phyloP scores from a whole-genome alignment of 129 eudicot genomes.

The Silybum marianum region DNA sequence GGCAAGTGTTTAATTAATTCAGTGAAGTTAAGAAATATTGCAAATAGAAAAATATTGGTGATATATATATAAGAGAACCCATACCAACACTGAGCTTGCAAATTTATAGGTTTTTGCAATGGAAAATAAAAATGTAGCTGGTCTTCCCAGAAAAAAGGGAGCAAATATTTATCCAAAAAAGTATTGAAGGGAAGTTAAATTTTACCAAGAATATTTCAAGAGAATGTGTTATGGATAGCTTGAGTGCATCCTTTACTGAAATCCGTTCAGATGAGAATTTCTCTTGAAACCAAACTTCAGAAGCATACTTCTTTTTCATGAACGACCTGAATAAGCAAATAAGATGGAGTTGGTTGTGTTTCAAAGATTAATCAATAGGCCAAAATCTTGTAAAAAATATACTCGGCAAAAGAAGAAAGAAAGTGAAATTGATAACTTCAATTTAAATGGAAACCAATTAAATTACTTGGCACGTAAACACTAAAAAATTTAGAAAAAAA shows the following conservation, averaged over 20 bases:
- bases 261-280: constrained; percentile 47
- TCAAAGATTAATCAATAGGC: neutral
- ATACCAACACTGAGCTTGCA: constrained; percentile 10
- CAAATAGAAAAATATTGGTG: neutral
- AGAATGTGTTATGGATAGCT: constrained; percentile 52
- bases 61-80: constrained; percentile 7
- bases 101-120: constrained; percentile 20
- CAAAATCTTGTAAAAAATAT: neutral
- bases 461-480: neutral
- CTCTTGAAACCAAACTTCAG: constrained; percentile 72
- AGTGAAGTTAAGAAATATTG: neutral
- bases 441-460: neutral
- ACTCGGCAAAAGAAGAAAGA: neutral
- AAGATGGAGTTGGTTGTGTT: constrained; percentile 4
- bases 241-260: constrained; percentile 69
- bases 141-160: neutral
- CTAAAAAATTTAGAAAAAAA: neutral
- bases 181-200: constrained; percentile 20
- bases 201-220: constrained; percentile 79
- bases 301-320: constrained; percentile 66
- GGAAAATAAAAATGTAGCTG: neutral
- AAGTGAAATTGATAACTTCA: neutral
- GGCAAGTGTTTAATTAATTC: neutral
- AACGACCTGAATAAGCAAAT: constrained; percentile 46
- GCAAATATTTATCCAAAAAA: neutral